Evolutionary conservation across 768 basidiomycete genomes (phyloP).

Genomic region (Mycena alexandri): DNA sequence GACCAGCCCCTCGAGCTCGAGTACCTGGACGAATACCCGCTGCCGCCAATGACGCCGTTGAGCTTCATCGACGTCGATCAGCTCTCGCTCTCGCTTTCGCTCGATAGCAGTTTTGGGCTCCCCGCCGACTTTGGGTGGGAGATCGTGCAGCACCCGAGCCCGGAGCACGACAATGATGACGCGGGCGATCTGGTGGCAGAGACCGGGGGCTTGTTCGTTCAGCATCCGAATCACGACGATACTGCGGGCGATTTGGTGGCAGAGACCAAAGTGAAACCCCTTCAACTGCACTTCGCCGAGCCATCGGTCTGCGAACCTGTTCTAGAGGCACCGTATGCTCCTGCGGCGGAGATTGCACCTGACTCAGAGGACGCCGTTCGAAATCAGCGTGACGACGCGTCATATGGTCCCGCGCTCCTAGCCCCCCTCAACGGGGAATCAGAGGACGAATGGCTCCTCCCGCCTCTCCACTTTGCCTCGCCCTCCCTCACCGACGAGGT

Average conservation of each 20-base stretch:
- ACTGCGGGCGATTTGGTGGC: no score
- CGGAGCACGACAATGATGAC: neutral
- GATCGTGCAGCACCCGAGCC: slow-evolving; percentile 5
- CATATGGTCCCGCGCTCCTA: no score
- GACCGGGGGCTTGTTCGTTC: no score
- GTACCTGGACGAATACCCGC: slow-evolving; percentile 23
- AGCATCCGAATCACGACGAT: no score
- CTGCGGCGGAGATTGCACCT: neutral
- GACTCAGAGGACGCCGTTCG: no score
- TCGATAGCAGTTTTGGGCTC: slow-evolving; percentile 3
- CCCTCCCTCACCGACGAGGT: slow-evolving; percentile 28
- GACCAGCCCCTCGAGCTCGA: slow-evolving; percentile 19
- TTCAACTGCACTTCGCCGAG: no score
- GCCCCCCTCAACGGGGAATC: neutral
- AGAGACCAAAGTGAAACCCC: no score
- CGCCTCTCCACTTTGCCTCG: slow-evolving; percentile 17
- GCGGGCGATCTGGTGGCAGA: neutral
- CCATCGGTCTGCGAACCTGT: no score
- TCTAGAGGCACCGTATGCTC: no score
- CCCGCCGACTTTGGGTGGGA: slow-evolving; percentile 7
- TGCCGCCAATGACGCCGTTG: neutral
- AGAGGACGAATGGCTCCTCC: slow-evolving; percentile 11
- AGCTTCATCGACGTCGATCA: neutral
- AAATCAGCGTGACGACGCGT: no score
- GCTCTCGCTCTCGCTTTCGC: slow-evolving; percentile 12